Evolutionary conservation across 2,329 filamentous ascomycete species (phyloP), one percentile per base, ranked within the genome.

Genomic region (Fusarium abutilonis): DNA sequence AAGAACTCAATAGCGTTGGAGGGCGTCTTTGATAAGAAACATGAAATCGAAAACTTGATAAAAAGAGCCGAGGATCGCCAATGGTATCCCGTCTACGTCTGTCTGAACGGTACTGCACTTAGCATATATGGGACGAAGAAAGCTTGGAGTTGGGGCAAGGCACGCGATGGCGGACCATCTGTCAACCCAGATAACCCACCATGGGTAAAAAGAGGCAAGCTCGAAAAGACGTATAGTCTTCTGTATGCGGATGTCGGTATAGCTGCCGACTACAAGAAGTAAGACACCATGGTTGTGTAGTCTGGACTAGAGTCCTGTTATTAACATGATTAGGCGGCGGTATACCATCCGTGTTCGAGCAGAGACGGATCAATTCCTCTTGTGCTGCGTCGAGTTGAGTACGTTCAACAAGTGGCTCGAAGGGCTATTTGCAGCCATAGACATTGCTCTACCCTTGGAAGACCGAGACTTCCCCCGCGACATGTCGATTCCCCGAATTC

Each of bases 171-270:
- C 42, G 82, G 80, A 1, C 80, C 82, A 3, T 79, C 78, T 15
- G 76, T 83, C 56, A 79, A 76, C 58, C 79, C 80, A 15, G 82
- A 82, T 69, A 80, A 77, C 66, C 84, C 78, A 26, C 79, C 76
- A 36, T 88, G 75, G 78, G 74, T 83, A 39, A 82, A 77, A 64
- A 80, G 76, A 58, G 84, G 84, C 17, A 80, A 79, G 52, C 75
- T 92, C 34, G 78, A 91, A 62, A 85, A 81, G 72, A 84, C 82
- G n/a, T 93, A 91, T 72, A 89, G 86, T 48, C 79, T 93, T 43
- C 83, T 91, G 63, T 88, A 92, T 71, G 90, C 89, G 19, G 90
- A 93, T 74, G 85, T 89, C 19, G 90, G 90, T 10, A 84, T 92
- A 60, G 90, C 90, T 9, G 83, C 86, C 14, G 90, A 93, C 74